A percentile compares a stretch with the other conserved stretches of the same genome.
phyloP scores from a whole-genome alignment of 208 protist genomes.

The Crithidia brevicula region DNA sequence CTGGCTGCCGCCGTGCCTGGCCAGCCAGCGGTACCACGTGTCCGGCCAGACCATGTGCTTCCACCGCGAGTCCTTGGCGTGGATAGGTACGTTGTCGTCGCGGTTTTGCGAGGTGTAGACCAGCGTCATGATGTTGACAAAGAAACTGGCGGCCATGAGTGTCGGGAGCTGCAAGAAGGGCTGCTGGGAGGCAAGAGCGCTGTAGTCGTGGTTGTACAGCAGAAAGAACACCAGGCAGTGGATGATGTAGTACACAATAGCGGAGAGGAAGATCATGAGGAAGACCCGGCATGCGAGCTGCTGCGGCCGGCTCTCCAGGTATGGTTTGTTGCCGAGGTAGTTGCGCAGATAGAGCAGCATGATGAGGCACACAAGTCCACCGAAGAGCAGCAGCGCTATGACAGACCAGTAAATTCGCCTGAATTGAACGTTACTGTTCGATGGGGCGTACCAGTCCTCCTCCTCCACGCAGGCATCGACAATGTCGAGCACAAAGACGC shows the following conservation, averaged over 20 bases:
- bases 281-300: conserved; percentile 89
- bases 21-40: conserved; percentile 85
- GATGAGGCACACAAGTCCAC: conserved; percentile 49
- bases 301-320: conserved; percentile 82
- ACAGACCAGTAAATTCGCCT: conserved; percentile 38
- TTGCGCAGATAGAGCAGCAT: conserved; percentile 66
- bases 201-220: conserved; percentile 42
- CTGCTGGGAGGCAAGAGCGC: conserved; percentile 39
- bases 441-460: conserved; percentile 21
- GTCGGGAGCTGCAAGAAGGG: conserved; percentile 72
- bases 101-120: conserved; percentile 82
- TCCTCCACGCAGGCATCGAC: conserved; percentile 33
- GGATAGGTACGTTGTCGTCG: conserved; percentile 59
- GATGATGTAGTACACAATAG: conserved; percentile 59
- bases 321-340: conserved; percentile 81
- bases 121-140: conserved; percentile 87
- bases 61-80: conserved; percentile 77
- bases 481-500: conserved; percentile 61
- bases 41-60: conserved; percentile 88
- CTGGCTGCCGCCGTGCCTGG: conserved; percentile 86
- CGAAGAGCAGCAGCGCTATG: conserved; percentile 49
- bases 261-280: conserved; percentile 59
- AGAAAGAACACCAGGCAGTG: conserved; percentile 55
- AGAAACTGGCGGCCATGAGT: conserved; percentile 66
- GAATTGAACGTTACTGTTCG: conserved; percentile 11